These are phyloP conservation scores for Blastocystis sp. DNA, from an alignment of 352 stramenopile genomes.

Conservation along the genomic window DNA sequence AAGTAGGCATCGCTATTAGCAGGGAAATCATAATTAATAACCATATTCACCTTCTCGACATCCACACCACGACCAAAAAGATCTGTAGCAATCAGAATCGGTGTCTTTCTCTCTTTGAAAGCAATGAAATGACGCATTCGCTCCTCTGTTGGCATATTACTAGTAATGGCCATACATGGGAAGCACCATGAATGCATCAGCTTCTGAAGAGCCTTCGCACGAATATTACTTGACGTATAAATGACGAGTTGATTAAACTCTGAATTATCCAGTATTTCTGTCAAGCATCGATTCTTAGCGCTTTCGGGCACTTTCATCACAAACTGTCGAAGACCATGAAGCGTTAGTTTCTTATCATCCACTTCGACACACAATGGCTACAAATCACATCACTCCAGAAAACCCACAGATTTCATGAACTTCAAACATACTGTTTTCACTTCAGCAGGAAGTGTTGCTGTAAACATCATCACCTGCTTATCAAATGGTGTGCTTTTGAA, in stretches of 20 bases:
- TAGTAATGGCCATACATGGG: constrained; percentile 97
- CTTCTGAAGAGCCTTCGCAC: constrained; percentile 92
- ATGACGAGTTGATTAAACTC: constrained; percentile 99
- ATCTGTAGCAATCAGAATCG: constrained; percentile 98
- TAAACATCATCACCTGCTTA: constrained; percentile 99
- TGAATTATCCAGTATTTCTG: constrained; percentile 89
- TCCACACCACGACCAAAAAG: constrained; percentile 99
- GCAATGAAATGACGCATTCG: constrained; percentile 86
- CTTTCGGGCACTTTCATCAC: constrained; percentile 77
- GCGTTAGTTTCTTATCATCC: constrained; percentile 97
- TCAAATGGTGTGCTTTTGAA: constrained; percentile 96
- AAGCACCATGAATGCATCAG: constrained; percentile 99
- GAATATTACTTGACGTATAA: constrained; percentile 73
- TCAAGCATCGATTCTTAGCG: constrained; percentile 83
- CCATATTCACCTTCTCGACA: constrained; percentile 99
- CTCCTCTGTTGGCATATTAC: constrained; percentile 76
- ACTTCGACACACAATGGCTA: constrained; percentile 86
- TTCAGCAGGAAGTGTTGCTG: constrained; percentile 96
- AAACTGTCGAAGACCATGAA: constrained; percentile 99
- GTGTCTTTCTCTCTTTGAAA: constrained; percentile 99
- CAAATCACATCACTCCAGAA: background rate
- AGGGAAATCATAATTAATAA: constrained; percentile 99
- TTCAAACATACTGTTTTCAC: constrained; percentile 97
- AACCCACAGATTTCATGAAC: constrained; percentile 82
- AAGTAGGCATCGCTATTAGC: constrained; percentile 95